Base-by-base conservation (phyloP, 805 yeast species). In the Cyberlindnera galapagoensis region DNA sequence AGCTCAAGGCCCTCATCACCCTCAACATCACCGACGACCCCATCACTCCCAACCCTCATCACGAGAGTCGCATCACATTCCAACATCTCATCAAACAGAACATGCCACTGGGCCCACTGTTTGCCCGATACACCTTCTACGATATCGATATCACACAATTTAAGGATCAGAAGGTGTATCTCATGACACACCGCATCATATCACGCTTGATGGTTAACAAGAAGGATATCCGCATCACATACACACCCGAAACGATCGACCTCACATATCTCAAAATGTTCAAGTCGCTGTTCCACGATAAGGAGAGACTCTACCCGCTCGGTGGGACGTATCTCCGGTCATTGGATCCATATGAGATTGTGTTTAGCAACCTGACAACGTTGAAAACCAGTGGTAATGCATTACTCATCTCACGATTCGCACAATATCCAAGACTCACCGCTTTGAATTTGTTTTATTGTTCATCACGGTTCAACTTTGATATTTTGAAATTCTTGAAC, bases 371-470 rank as follows among this genome's bases (percentile, higher is more conserved):
- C 13, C 10, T 49, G 18, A 28, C 7, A 7, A 33, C 34, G 10
- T 24, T 47, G 3, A 39, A 46, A 17, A 35, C 44, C 16, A 47
- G 44, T 18, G 50, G 42, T 3, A 49, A 49, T 21, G 51, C 47
- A 33, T 24, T 49, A 6, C 31, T 47, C 9, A 19, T 46, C 4
- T 29, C 38, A 1, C 36, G 41, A 10, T 24, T 31, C 12, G 42
- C 36, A 7, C 21, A 30, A 9, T 49, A 48, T 28, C 33, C 44
- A 1, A 22, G 23, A 4, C 21, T 49, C 8, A 27, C 22, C 4
- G 14, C 40, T 4, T 22, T 48, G 26, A 46, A 46, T 17, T 22
- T 48, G 4, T 44, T 43, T 26, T 49, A 49, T 24, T 48, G 53
- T 29, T 46, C 54, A 4, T 40, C 53, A 7, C 44, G 35, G 16